Evolutionary conservation across 2,329 filamentous ascomycete genomes (phyloP), one percentile per base, ranked within the genome.

Genomic region (Ceratocystis huliohia): DNA sequence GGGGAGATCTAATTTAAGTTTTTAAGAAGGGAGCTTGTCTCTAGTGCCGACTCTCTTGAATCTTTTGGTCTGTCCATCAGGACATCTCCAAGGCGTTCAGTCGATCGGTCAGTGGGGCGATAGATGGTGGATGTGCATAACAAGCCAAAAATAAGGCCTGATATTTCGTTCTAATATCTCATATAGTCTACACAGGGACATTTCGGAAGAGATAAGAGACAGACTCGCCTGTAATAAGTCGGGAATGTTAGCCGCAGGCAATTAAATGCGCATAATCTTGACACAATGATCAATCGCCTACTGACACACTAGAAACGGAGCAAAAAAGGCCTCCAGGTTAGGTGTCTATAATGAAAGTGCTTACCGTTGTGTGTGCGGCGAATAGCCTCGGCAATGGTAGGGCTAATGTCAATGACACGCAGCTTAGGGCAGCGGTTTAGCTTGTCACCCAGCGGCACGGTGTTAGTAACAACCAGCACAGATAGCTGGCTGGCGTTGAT

Each of bases 401-500:
- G 88, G 72, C 88, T 91, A 71, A 96, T 90, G 76, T 96, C 92
- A 74, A 96, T 96, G 66, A 92, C 92, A 76, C 91, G 87, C 69
- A 96, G 84, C 76, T 89, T 88, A 67, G 85, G 82, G 76, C 92
- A 95, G 53, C 81, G 77, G 73, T 87, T 84, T 74, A 88, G 87
- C 81, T 95, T 93, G 74, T 91, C 88, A 70, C 86, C 84, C 70
- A 69, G 64, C 3, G 67, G 66, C n/a, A 66, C 67, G 0, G 65
- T 96, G 77, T 96, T 96, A 62, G 92, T 96, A 45, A 96, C 91
- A 15, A 96, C 91, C 46, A 96, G 79, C 72, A 88, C 86, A 71
- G 84, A 85, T 70, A 96, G 78, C 74, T 85, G 82, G 72, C 89
- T 91, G 70, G 83, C 82, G 76, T 96, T 96, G 72, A 96, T 80